These are phyloP conservation scores for Phytophthora podocarpi DNA, from an alignment of 352 stramenopile species.

Conservation along the genomic window DNA sequence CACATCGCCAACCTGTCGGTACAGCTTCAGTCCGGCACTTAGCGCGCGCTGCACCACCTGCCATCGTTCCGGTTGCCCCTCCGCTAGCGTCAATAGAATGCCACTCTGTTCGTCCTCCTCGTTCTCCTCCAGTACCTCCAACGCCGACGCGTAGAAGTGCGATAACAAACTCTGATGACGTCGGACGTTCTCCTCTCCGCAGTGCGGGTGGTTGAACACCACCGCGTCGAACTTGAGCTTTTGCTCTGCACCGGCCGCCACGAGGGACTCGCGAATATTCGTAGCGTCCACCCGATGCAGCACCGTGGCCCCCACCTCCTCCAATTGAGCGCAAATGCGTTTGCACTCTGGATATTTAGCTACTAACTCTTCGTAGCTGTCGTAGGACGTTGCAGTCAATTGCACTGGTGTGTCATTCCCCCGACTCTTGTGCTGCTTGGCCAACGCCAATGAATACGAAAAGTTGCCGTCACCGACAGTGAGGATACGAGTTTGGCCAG, in stretches of 20 bases:
- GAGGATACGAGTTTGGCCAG: conserved; percentile 44
- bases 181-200: conserved; percentile 89
- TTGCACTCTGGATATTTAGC: conserved; percentile 64
- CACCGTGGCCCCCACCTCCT: conserved; percentile 44
- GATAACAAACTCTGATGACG: conserved; percentile 90
- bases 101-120: conserved; percentile 18
- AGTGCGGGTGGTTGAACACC: conserved; percentile 96
- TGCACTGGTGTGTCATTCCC: conserved; percentile 14
- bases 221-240: conserved; percentile 67
- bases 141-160: conserved; percentile 89
- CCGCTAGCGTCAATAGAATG: conserved; percentile 74
- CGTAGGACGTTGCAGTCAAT: conserved; percentile 66
- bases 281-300: conserved; percentile 74
- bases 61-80: conserved; percentile 82
- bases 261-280: conserved; percentile 52
- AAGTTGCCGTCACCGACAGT: conserved; percentile 95
- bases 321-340: conserved; percentile 50
- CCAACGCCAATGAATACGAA: conserved; percentile 88
- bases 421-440: conserved; percentile 30
- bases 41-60: conserved; percentile 57
- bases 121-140: conserved; percentile 41
- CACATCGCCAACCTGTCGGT: conserved; percentile 53
- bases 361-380: conserved; percentile 63
- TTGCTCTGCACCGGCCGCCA: conserved; percentile 10
- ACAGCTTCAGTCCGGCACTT: conserved; percentile 49